Evolutionary conservation across 2,329 filamentous ascomycete species (phyloP), one percentile per base, ranked within the genome.

Genomic region (Exophiala spinifera): DNA sequence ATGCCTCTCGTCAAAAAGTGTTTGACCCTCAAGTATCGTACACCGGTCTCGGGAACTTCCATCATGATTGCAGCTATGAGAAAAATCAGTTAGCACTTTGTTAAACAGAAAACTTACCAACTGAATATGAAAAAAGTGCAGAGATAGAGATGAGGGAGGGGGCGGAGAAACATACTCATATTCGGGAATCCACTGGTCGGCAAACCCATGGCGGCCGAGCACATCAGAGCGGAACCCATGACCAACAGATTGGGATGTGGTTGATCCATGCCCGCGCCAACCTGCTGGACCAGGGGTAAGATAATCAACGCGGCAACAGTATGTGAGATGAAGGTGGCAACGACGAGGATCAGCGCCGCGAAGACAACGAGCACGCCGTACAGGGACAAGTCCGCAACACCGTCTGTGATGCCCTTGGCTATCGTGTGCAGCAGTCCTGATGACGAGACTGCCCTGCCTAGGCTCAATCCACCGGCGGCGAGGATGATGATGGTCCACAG

Each of bases 401-500:
- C 74, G 1, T 76, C 74, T 0, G 89, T 91, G 60, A 99, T 96
- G 10, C 79, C 74, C 4, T 79, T 76, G 2, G 94, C 94, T 46
- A 99, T 87, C 0, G 91, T 95, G 69, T 95, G 88, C 28, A 99
- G 78, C 10, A 99, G 79, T 1, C 94, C 94, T 0, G 92, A 97
- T 0, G 89, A 94, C 60, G 91, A 92, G 55, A 99, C 94, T 0
- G 92, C 89, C 70, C 95, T 96, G 53, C 94, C 94, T 0, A 99
- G 83, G 1, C 91, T 91, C 31, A 99, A 76, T 6, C 94, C 94
- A 44, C 94, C 94, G 0, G 94, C 92, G 0, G 94, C 94, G 17
- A 99, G 85, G 66, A 99, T 97, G 72, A 99, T 65, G 72, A 99
- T 99, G 17, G 95, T 99, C 94, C 94, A 99, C 36, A 96, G 87